Conservation (phyloP, 805 yeast genomes). For the Saturnispora mendoncae region DNA sequence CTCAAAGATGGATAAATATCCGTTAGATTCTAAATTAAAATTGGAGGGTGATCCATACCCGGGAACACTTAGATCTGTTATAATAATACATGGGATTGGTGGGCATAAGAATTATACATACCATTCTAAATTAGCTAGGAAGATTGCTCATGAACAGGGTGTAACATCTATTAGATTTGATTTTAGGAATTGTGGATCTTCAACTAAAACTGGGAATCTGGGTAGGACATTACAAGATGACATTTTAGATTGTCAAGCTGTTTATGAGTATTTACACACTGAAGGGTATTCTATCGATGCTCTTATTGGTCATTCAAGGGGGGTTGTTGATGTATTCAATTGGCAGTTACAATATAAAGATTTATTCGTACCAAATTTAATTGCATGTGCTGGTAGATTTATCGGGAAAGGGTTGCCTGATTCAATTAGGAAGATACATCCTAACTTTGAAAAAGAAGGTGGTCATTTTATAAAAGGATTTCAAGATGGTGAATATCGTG, state of each 20-base stretch:
- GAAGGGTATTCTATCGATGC: conserved; percentile 36
- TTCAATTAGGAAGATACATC: conserved; percentile 28
- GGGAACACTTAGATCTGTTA: conserved; percentile 29
- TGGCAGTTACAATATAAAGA: conserved; percentile 46
- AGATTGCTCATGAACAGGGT: conserved; percentile 51
- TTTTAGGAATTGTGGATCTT: conserved; percentile 78
- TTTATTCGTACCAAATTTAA: conserved; percentile 44
- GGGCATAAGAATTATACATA: conserved; percentile 80
- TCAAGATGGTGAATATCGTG: conserved; percentile 41
- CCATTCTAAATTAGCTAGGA: conserved; percentile 53
- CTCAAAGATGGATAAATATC: conserved; percentile 6
- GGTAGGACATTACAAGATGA: conserved; percentile 63
- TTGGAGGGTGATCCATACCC: conserved; percentile 8
- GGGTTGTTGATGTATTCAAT: conserved; percentile 62
- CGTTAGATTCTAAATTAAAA: conserved; percentile 3
- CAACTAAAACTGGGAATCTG: conserved; percentile 38
- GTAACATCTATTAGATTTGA: conserved; percentile 67
- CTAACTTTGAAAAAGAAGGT: conserved; percentile 33
- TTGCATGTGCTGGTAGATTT: conserved; percentile 70
- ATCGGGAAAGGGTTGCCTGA: conserved; percentile 39
- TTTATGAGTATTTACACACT: conserved; percentile 29
- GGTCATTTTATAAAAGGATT: conserved; percentile 36
- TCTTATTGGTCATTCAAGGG: conserved; percentile 74
- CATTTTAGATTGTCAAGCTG: conserved; percentile 52
- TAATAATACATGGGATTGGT: conserved; percentile 75